A percentile compares a stretch with the other conserved stretches of the same genome.
Evolutionary conservation across 164 flowering plant species (phyloP).

Genomic region (Chimonanthus praecox): DNA sequence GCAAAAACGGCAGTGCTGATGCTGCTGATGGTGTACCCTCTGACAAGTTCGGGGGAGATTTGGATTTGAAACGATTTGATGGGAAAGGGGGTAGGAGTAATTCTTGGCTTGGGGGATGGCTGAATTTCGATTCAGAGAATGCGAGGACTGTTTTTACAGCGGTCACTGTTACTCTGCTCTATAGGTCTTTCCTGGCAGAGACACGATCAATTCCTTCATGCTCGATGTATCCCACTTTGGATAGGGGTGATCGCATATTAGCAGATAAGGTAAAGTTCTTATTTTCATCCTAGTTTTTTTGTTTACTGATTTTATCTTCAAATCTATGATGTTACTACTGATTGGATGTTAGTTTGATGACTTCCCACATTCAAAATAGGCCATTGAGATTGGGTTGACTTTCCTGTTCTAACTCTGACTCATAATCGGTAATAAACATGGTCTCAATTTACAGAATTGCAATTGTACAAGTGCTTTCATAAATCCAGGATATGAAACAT

Average conservation of each 20-base stretch:
- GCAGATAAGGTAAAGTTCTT: conserved; percentile 78
- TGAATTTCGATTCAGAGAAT: conserved; percentile 48
- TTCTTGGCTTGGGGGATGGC: conserved; percentile 41
- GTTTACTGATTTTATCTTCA: too few species aligned
- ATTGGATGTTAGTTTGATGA: too few species aligned
- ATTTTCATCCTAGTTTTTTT: neutral
- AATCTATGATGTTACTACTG: too few species aligned
- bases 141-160: conserved; percentile 79
- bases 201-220: conserved; percentile 80
- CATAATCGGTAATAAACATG: too few species aligned
- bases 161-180: conserved; percentile 61
- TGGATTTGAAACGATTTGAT: neutral
- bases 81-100: conserved; percentile 16
- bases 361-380: too few species aligned
- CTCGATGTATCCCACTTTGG: conserved; percentile 91
- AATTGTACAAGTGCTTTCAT: too few species aligned
- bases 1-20: conserved; percentile 28
- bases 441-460: too few species aligned
- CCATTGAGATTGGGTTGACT: too few species aligned
- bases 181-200: conserved; percentile 70
- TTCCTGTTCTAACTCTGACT: too few species aligned
- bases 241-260: conserved; percentile 80
- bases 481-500: too few species aligned
- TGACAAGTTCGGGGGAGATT: neutral
- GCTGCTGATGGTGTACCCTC: conserved; percentile 1